These are phyloP conservation scores for Iris pallida DNA, from an alignment of 116 monocot genomes.

Conservation along the genomic window DNA sequence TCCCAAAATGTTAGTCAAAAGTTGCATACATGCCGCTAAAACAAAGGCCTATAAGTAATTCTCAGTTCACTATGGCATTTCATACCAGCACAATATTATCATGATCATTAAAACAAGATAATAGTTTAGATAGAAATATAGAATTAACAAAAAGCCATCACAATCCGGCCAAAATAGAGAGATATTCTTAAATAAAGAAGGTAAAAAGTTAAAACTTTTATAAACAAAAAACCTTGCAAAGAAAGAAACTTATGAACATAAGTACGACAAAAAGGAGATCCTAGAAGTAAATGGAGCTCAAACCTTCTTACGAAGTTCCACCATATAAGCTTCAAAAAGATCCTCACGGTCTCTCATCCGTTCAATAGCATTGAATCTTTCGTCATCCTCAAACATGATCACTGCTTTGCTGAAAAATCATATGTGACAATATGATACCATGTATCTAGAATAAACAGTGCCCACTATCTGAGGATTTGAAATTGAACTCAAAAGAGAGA, in stretches of 20 bases:
- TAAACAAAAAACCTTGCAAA: too few relatives aligned
- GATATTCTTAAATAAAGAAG: too few relatives aligned
- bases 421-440: not conserved
- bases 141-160: too few relatives aligned
- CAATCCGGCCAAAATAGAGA: too few relatives aligned
- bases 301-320: slow-evolving; percentile 93
- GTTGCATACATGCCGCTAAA: too few relatives aligned
- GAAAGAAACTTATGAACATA: not conserved
- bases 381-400: slow-evolving; percentile 87
- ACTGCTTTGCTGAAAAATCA: slow-evolving; percentile 69
- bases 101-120: too few relatives aligned
- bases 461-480: not conserved
- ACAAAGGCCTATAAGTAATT: too few relatives aligned
- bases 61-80: too few relatives aligned
- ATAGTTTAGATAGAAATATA: too few relatives aligned
- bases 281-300: not conserved
- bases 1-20: too few relatives aligned
- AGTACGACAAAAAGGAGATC: not conserved
- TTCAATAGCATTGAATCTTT: slow-evolving; percentile 82
- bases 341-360: slow-evolving; percentile 87
- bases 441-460: not conserved
- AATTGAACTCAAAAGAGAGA: not conserved
- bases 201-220: too few relatives aligned
- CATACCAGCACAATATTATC: too few relatives aligned
- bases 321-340: slow-evolving; percentile 69